Evolutionary conservation across 2,329 filamentous ascomycete genomes (phyloP).

Genomic region (Sporothrix humicola): DNA sequence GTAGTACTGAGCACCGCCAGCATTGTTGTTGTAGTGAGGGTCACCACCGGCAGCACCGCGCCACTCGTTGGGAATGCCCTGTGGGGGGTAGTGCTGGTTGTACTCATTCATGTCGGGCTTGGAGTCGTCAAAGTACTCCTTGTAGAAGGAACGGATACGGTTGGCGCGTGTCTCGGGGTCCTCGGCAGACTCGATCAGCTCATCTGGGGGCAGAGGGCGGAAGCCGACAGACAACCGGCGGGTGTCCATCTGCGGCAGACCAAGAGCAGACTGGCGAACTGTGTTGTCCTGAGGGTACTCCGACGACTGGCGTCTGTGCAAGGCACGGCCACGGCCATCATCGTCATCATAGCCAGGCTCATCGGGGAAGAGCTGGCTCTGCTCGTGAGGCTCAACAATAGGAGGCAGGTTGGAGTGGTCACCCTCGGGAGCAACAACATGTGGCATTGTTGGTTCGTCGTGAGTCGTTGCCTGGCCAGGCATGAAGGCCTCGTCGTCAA

Average conservation of each 20-base stretch:
- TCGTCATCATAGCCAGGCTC: conserved; percentile 43
- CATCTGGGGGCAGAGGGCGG: conserved; percentile 85
- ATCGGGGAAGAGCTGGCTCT: conserved; percentile 33
- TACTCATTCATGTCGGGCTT: conserved; percentile 50
- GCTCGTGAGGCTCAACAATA: conserved; percentile 42
- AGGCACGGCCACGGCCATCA: conserved; percentile 34
- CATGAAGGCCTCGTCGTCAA: conserved; percentile 32
- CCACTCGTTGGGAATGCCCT: conserved; percentile 33
- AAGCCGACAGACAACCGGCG: conserved; percentile 72
- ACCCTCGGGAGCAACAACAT: conserved; percentile 15
- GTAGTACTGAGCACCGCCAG: conserved; percentile 60
- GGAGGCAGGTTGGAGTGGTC: conserved; percentile 36
- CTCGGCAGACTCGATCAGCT: conserved; percentile 72
- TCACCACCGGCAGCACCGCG: conserved; percentile 30
- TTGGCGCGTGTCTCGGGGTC: conserved; percentile 95
- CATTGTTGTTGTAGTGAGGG: conserved; percentile 22
- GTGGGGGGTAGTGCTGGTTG: conserved; percentile 39
- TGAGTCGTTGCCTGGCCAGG: conserved; percentile 30
- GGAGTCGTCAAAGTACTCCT: conserved; percentile 96
- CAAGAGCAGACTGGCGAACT: conserved; percentile 48
- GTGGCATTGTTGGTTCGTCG: conserved; percentile 19
- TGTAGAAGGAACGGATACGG: conserved; percentile 97
- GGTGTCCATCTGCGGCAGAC: conserved; percentile 60
- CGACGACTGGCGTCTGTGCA: conserved; percentile 41
- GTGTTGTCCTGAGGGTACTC: conserved; percentile 39